Percentiles rank a stretch among this genome's conserved stretches.
These are phyloP conservation scores for Pisolithus orientalis DNA, from an alignment of 768 basidiomycete species.

Conservation along the genomic window DNA sequence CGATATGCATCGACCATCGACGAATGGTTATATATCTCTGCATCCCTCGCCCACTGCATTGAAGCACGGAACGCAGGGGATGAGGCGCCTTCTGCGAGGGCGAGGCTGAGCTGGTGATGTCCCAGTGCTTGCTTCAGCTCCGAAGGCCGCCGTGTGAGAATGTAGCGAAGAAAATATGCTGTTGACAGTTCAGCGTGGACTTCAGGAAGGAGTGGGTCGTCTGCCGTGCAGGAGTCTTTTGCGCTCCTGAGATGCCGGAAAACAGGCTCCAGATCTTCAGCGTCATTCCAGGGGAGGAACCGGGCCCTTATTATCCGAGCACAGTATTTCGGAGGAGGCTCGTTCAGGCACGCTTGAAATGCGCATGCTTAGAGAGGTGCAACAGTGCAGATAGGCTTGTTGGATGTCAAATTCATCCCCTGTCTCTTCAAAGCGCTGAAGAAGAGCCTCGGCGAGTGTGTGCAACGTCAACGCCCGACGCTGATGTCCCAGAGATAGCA, in stretches of 20 bases:
- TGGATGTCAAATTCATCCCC: slow-evolving; percentile 25
- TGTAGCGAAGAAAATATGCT: slow-evolving; percentile 19
- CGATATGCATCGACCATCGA: slow-evolving; percentile 27
- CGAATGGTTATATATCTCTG: slow-evolving; percentile 15
- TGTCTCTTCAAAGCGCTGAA: slow-evolving; percentile 17
- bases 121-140: slow-evolving; percentile 21
- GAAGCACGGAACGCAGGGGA: slow-evolving; percentile 15
- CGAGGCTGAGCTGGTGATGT: slow-evolving; percentile 18
- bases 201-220: slow-evolving; percentile 14
- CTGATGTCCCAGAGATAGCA: slow-evolving; percentile 9
- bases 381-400: slow-evolving; percentile 16
- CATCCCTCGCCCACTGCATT: slow-evolving; percentile 17
- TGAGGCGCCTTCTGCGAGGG: slow-evolving; percentile 8
- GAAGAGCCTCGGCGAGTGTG: slow-evolving; percentile 15
- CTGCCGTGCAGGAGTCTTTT: slow-evolving; percentile 15
- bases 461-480: slow-evolving; percentile 11
- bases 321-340: slow-evolving; percentile 13
- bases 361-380: slow-evolving; percentile 2
- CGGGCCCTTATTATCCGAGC: slow-evolving; percentile 18
- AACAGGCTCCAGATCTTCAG: slow-evolving; percentile 19
- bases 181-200: slow-evolving; percentile 21
- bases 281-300: slow-evolving; percentile 18
- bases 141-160: slow-evolving; percentile 10
- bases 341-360: slow-evolving; percentile 7
- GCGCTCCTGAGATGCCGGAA: slow-evolving; percentile 20